Conservation (phyloP, 2,329 filamentous ascomycete genomes). For the Cladosporium sp. region DNA sequence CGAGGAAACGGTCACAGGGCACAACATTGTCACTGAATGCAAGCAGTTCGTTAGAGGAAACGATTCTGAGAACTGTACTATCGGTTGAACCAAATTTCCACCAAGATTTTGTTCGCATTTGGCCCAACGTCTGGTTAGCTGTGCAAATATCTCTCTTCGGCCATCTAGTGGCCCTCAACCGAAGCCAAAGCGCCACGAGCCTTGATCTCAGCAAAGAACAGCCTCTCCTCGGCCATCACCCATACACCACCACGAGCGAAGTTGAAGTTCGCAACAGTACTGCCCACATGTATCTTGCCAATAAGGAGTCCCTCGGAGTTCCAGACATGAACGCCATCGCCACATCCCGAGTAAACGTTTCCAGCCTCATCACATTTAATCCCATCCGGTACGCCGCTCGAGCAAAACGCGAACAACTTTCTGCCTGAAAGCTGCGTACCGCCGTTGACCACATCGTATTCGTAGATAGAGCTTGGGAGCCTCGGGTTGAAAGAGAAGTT, state of each 20-base stretch:
- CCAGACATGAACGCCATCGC: conserved; percentile 55
- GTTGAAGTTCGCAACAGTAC: conserved; percentile 30
- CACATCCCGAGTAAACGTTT: conserved; percentile 54
- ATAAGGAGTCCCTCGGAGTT: conserved; percentile 47
- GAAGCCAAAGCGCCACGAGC: conserved; percentile 16
- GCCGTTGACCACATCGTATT: conserved; percentile 31
- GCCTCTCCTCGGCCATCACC: conserved; percentile 19
- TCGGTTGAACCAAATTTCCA: too few relatives aligned
- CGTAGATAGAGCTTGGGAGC: conserved; percentile 36
- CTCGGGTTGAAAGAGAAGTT: conserved; percentile 28
- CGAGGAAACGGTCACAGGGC: too few relatives aligned
- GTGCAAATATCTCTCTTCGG: too few relatives aligned
- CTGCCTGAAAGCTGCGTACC: conserved; percentile 26
- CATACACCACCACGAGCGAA: conserved; percentile 16
- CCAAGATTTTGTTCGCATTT: too few relatives aligned
- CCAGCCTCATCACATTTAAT: conserved; percentile 51
- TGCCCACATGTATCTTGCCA: conserved; percentile 54
- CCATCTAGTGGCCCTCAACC: conserved; percentile 16
- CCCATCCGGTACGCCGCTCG: conserved; percentile 56
- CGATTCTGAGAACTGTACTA: too few relatives aligned
- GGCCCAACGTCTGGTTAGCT: too few relatives aligned
- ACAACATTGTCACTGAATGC: too few relatives aligned
- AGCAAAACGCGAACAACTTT: conserved; percentile 50
- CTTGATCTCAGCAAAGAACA: conserved; percentile 16
- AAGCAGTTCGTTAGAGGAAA: too few relatives aligned